Conservation (phyloP, 768 basidiomycete genomes). For the Rickenella mellea region DNA sequence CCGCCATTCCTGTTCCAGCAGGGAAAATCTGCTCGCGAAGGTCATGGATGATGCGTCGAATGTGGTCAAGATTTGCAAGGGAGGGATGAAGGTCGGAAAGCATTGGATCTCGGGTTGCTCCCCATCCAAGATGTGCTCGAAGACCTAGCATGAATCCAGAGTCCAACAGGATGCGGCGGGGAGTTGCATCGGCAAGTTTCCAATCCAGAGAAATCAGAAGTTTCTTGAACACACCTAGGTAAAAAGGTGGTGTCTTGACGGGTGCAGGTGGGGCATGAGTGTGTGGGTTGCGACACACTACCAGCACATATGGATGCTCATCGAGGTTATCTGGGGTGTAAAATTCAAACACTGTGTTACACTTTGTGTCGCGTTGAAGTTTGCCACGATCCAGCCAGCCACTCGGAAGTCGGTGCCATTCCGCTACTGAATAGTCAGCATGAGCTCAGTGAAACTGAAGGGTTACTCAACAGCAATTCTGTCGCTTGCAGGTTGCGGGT, state of each 20-base stretch:
- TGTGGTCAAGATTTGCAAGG: slow-evolving; percentile 15
- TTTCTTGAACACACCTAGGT: slow-evolving; percentile 7
- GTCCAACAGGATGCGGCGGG: slow-evolving; percentile 15
- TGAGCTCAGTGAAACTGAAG: not conserved
- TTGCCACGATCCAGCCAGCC: too few relatives aligned
- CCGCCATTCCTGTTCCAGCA: slow-evolving; percentile 15
- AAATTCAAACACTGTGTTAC: slow-evolving; percentile 1
- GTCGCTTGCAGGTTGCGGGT: slow-evolving; percentile 10
- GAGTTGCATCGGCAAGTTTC: slow-evolving; percentile 20
- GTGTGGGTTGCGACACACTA: slow-evolving; percentile 9
- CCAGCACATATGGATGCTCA: slow-evolving; percentile 5
- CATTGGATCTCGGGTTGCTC: slow-evolving; percentile 1
- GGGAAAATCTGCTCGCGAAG: slow-evolving; percentile 12
- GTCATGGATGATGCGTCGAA: slow-evolving; percentile 12
- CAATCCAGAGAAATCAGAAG: slow-evolving; percentile 13
- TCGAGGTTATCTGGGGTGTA: slow-evolving; percentile 6
- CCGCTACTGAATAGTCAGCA: slow-evolving; percentile 2
- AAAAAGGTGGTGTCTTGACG: slow-evolving; percentile 3
- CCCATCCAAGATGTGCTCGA: slow-evolving; percentile 11
- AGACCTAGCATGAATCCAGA: slow-evolving; percentile 13
- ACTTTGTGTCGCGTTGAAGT: slow-evolving; percentile 7
- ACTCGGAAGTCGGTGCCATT: slow-evolving; percentile 13
- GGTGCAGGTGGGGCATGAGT: slow-evolving; percentile 2
- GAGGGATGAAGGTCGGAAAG: slow-evolving; percentile 12
- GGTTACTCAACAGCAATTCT: slow-evolving; percentile 11